phyloP scores from a whole-genome alignment of 192 early-diverging fungal species.

The Piromyces finnis region DNA sequence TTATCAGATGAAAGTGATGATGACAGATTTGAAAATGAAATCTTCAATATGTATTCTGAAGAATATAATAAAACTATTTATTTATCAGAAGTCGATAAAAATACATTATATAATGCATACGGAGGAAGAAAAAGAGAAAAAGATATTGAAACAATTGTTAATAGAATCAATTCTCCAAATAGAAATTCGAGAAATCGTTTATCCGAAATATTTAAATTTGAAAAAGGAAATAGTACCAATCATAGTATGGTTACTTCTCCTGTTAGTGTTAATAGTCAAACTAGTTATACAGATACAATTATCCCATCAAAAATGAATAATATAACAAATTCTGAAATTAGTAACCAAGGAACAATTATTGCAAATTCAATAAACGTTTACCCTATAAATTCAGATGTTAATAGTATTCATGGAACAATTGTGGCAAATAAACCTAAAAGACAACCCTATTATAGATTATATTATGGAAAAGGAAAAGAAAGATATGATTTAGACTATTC shows the following conservation, averaged over 20 bases:
- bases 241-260: background rate
- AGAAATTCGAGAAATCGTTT: background rate
- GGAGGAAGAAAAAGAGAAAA: background rate
- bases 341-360: background rate
- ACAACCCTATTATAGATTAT: background rate
- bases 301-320: background rate
- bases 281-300: background rate
- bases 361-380: background rate
- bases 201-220: background rate
- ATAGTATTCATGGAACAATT: background rate
- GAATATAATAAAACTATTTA: constrained; percentile 7
- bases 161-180: background rate
- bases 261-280: background rate
- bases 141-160: background rate
- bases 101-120: background rate
- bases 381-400: background rate
- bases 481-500: background rate
- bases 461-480: background rate
- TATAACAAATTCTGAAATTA: background rate
- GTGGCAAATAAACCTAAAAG: background rate
- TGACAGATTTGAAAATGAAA: background rate
- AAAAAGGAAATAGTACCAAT: background rate
- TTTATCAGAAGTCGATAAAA: background rate
- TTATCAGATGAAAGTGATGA: background rate
- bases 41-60: constrained; percentile 10